Conservation (phyloP, 83 land plant genomes). For the Diphasiastrum complanatum region DNA sequence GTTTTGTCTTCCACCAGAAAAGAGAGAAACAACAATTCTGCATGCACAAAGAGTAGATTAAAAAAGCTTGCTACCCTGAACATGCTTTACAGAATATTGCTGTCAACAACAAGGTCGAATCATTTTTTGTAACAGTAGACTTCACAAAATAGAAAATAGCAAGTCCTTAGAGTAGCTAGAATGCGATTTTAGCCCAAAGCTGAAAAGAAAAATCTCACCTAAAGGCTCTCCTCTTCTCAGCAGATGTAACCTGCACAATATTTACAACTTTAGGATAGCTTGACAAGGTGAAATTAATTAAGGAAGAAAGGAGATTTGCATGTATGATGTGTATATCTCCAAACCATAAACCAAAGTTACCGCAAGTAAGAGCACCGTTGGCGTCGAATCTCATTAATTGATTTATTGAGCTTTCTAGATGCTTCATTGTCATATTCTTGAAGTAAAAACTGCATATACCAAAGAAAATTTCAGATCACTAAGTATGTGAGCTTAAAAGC, state of each 20-base stretch:
- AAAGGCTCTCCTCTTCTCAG: constrained; percentile 85
- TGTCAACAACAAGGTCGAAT: no score
- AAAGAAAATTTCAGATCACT: no score
- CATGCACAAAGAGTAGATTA: not conserved
- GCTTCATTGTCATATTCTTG: constrained; percentile 69
- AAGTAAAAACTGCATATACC: constrained; percentile 54
- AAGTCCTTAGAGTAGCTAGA: no score
- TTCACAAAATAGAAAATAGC: no score
- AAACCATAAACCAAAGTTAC: constrained; percentile 45
- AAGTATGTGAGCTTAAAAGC: no score
- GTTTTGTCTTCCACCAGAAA: constrained; percentile 82
- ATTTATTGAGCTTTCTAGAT: constrained; percentile 65
- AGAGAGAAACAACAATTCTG: constrained; percentile 75
- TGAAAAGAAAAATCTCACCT: constrained; percentile 44
- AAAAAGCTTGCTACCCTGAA: no score
- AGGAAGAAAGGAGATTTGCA: not conserved
- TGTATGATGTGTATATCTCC: no score
- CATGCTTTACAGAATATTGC: no score
- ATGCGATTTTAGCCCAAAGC: not conserved
- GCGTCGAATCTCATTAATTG: constrained; percentile 80
- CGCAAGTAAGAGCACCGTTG: constrained; percentile 94
- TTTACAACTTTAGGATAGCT: no score
- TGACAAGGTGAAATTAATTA: not conserved
- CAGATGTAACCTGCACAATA: constrained; percentile 72
- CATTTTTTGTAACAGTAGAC: no score